phyloP scores from a whole-genome alignment of 345 rosid species.

The Hevea brasiliensis region DNA sequence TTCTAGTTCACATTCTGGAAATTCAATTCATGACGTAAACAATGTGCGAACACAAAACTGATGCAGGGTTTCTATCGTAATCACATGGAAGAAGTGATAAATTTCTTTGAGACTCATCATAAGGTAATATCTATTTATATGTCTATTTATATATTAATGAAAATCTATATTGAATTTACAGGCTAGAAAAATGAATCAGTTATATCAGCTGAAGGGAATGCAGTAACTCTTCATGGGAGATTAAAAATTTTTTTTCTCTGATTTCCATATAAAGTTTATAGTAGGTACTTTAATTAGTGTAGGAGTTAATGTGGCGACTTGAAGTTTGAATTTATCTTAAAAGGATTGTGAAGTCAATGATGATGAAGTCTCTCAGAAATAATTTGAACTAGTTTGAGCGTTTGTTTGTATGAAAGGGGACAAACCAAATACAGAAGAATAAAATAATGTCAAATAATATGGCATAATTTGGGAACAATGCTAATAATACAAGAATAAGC shows the following conservation, averaged over 20 bases:
- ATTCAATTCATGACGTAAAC: neutral
- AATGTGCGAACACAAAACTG: conserved; percentile 6
- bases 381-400: neutral
- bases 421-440: neutral
- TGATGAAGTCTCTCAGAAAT: neutral
- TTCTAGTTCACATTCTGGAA: neutral
- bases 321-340: neutral
- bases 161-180: conserved; percentile 5
- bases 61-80: conserved; percentile 34
- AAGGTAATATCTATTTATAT: conserved; percentile 14
- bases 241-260: neutral
- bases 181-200: neutral
- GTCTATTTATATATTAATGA: neutral
- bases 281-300: neutral
- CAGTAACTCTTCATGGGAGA: neutral
- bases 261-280: neutral
- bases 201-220: neutral
- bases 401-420: neutral
- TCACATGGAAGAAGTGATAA: conserved; percentile 41
- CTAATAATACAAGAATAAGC: neutral
- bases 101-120: conserved; percentile 32
- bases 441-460: neutral
- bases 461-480: neutral
- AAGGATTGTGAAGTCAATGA: neutral
- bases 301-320: neutral